Evolutionary conservation across 139 green algal species (phyloP), one percentile per base, ranked within the genome.

Genomic region (Micromonas commoda): DNA sequence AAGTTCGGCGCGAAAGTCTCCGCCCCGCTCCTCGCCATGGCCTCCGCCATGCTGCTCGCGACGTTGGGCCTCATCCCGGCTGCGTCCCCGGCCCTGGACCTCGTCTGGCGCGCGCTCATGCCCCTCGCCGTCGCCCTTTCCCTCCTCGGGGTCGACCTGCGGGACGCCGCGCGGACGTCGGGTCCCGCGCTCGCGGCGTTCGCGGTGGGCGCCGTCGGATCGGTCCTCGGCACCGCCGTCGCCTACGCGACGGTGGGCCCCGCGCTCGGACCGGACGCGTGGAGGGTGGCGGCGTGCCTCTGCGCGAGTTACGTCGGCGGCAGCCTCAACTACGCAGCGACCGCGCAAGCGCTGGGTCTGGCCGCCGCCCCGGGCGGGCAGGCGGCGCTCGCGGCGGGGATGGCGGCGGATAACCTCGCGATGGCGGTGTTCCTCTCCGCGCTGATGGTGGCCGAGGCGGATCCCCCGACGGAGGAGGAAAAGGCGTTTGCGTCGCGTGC

Each of bases 141-240:
- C 31, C 33, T 77, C 23, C 34, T 77, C 16, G 33, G 53, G 1
- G 52, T 33, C 16, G 52, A 69, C 23, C 6, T 67, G 23, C 52
- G 71, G n/a, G 71, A 68, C 1, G 28, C 33, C 29, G 45, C 28
- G 19, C 16, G 37, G 4, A 4, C 60, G 26, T 16, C 21, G 0
- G 29, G 19, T 21, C 23, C n/a, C 0, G 71, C 68, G 52, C 29
- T 67, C 9, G 6, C 13, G 0, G 71, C 54, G 75, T 96, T 96
- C 80, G 64, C 13, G 24, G 38, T 74, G 3, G 76, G 64, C 61
- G 64, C 76, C 19, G 63, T 80, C 9, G 84, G 83, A 26, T 96
- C 92, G 0, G 77, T 92, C 3, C 57, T 72, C 0, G 88, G 87
- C 61, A 88, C 85, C 0, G 21, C 88, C 37, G 63, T 87, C 3